phyloP scores from a whole-genome alignment of 441 rosid species.

The Euphorbia schlechtendalii region DNA sequence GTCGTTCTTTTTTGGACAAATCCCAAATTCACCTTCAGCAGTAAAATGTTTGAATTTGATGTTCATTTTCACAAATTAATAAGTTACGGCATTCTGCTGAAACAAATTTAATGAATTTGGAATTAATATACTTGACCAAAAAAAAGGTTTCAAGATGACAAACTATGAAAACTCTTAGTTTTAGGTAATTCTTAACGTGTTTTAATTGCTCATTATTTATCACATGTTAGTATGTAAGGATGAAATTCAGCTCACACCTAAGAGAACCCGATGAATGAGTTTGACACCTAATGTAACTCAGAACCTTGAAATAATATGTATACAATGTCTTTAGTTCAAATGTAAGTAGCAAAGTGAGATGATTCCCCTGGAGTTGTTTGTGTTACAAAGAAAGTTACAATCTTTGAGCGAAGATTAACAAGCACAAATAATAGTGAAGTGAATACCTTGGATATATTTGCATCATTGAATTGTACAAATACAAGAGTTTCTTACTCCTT shows the following conservation, averaged over 20 bases:
- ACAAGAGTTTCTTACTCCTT: slow-evolving; percentile 51
- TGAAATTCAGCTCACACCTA: no score
- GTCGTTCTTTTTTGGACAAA: background rate
- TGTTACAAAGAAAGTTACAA: background rate
- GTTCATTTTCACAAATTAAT: background rate
- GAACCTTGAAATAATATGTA: no score
- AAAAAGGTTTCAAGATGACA: background rate
- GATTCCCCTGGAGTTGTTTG: background rate
- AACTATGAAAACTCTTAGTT: background rate
- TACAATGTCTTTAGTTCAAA: no score
- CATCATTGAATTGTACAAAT: slow-evolving; percentile 59
- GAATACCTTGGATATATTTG: slow-evolving; percentile 11
- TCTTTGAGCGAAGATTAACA: background rate
- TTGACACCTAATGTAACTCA: no score
- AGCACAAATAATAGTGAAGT: background rate
- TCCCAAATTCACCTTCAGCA: background rate
- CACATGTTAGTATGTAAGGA: background rate
- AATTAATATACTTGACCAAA: no score
- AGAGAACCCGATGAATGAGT: no score
- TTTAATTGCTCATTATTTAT: background rate
- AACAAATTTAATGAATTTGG: no score
- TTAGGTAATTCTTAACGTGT: no score
- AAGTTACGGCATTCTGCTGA: background rate
- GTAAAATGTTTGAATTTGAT: no score
- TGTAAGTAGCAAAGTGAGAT: no score